Evolutionary conservation across 2,329 filamentous ascomycete species (phyloP), one percentile per base, ranked within the genome.

Genomic region (Fusarium scirpi): DNA sequence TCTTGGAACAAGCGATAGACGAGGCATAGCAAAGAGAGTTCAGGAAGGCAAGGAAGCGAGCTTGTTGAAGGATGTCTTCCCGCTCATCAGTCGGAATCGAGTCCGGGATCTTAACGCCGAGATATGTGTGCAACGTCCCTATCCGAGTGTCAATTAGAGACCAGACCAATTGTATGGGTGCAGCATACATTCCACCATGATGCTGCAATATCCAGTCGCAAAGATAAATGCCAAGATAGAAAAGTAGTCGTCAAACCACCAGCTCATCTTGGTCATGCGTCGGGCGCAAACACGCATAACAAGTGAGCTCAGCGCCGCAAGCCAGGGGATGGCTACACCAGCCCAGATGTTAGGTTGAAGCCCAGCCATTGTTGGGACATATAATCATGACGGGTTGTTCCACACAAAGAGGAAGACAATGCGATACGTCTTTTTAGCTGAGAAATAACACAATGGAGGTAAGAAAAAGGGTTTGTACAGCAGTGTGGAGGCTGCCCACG

Each of bases 1-100:
- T 30, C 51, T 79, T 79, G 2, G 71, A 69, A 13, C 69, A 74
- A 64, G 70, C 74, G 3, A 79, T 67, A 0, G 77, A 73, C 10
- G 65, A 76, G 1, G 72, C 69, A 27, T 79, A 79, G 32, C 51
- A 63, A 1, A 73, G 12, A 3, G 64, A 68, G 16, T 65, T 71
- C 38, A 66, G 55, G 40, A 62, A 75, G 6, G 49, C 27, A 4
- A 75, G 45, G 8, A 74, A 57, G 1, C 73, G 52, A 4, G 70
- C 62, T 16, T 67, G 55, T 7, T 65, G 54, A 3, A 73, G 41
- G 13, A 75, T 65, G 1, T 40, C 18, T 16, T 75, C 68, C 8
- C 11, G 43, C 7, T 40, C 47, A 6, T 22, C 20, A 12, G 46
- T 24, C 3, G 38, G 56, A 3, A 44, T 54, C 5, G 34, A 64